Percentiles rank a stretch among this genome's conserved stretches.
Evolutionary conservation across 352 stramenopile genomes (phyloP).

Genomic region (Hyaloperonospora brassicae): DNA sequence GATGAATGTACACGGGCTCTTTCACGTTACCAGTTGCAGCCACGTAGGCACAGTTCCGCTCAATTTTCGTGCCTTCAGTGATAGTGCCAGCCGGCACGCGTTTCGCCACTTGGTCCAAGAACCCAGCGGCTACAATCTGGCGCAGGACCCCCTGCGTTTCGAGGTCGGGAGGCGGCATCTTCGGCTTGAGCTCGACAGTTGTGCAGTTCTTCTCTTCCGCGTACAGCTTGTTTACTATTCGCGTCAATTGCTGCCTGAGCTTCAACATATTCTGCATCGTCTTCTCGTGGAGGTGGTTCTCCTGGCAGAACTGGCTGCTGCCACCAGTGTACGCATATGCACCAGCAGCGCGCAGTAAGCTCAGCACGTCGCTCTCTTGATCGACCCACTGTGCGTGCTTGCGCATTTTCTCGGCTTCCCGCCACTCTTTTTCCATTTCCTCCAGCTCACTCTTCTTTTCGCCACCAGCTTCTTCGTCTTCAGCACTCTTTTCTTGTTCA

Average conservation of each 20-base stretch:
- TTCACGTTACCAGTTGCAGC: conserved; percentile 45
- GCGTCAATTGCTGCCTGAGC: conserved; percentile 73
- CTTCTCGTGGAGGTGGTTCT: conserved; percentile 80
- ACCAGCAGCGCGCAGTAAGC: conserved; percentile 62
- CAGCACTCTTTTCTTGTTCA: conserved; percentile 33
- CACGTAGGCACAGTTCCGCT: conserved; percentile 76
- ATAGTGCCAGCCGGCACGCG: conserved; percentile 62
- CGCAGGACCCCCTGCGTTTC: conserved; percentile 51
- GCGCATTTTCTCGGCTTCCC: conserved; percentile 58
- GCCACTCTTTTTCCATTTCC: conserved; percentile 70
- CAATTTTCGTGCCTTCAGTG: conserved; percentile 72
- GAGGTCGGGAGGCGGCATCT: conserved; percentile 58
- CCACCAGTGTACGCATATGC: conserved; percentile 69
- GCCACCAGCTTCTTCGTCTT: conserved; percentile 19
- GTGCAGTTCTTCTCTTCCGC: conserved; percentile 30
- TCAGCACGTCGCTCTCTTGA: conserved; percentile 75
- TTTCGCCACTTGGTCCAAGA: conserved; percentile 79
- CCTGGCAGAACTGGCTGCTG: conserved; percentile 52
- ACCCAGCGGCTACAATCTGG: conserved; percentile 72
- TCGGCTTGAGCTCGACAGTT: conserved; percentile 41
- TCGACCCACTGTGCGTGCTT: conserved; percentile 73
- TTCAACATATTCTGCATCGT: conserved; percentile 86
- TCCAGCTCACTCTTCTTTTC: conserved; percentile 37
- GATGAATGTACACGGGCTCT: conserved; percentile 79
- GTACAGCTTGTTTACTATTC: conserved; percentile 73